Base-by-base conservation (phyloP, 768 basidiomycete species). In the Calocera viscosa region DNA sequence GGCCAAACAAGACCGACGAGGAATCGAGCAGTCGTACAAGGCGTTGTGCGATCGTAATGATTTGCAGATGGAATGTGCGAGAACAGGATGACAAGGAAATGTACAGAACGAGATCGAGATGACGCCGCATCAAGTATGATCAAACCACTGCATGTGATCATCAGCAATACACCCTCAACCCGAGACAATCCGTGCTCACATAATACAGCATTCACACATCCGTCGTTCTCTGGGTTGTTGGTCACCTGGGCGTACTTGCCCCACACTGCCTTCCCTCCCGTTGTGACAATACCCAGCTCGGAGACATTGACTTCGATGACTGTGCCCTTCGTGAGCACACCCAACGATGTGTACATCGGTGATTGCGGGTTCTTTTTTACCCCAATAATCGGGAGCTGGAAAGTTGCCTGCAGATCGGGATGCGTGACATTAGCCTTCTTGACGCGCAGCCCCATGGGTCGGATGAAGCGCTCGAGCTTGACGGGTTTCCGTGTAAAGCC, bases 311-410 rank as follows among this genome's bases (percentile, higher is more conserved):
- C 95, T 75, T 99, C 96, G 66, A 99, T 88, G 70, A 99, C 87
- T 0, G 96, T 99, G 63, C 96, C 96, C 77, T 98, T 98, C 2
- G 96, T 98, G 79, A 99, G 83, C 39, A 99, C 96, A 64, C 95
- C 95, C 41, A 94, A 84, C 73, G 93, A 91, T 0, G 93, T 94
- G 74, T 94, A 94, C 90, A 94, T 94, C 0, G 96, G 95, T 22
- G 94, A 96, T 75, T 98, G 96, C 28, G 96, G 96, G 74, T 99
- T 99, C 81, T 98, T 98, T 83, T 99, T 99, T 67, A 99, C 96
- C 49, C 91, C 91, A 49, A 99, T 80, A 70, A 99, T 98, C 71
- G 95, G 94, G 2, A 99, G 82, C 76, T 99, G 96, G 84, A 99
- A 99, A 2, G 96, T 99, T 8, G 95, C 96, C 78, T 95, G 97